phyloP scores from a whole-genome alignment of 1,284 basidiomycete genomes.

The Flammula alnicola region DNA sequence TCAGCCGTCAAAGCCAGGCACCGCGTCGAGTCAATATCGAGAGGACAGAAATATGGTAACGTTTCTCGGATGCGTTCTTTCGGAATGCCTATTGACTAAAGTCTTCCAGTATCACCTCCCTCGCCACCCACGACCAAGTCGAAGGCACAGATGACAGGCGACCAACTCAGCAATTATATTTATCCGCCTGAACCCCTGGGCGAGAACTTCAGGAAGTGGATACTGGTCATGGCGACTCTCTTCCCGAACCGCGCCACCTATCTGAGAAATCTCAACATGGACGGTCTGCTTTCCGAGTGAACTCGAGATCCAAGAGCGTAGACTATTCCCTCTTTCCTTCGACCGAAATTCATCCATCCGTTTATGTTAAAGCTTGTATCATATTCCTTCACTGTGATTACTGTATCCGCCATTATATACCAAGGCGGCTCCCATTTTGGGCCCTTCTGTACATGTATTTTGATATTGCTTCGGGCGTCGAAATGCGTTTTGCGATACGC shows the following conservation, averaged over 20 bases:
- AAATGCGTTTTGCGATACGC: too few relatives aligned
- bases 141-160: constrained; percentile 4
- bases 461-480: too few relatives aligned
- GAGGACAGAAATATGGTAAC: constrained; percentile 8
- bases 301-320: neutral
- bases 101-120: neutral
- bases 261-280: neutral
- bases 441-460: too few relatives aligned
- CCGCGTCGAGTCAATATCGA: neutral
- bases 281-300: too few relatives aligned
- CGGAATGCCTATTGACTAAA: neutral
- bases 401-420: too few relatives aligned
- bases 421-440: too few relatives aligned
- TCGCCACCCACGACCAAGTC: neutral
- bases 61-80: neutral
- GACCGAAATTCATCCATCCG: neutral
- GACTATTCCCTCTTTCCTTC: neutral
- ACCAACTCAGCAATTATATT: constrained; percentile 6
- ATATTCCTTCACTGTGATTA: too few relatives aligned
- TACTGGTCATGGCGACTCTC: constrained; percentile 16
- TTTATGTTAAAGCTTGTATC: too few relatives aligned
- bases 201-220: constrained; percentile 17
- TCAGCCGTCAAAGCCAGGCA: neutral
- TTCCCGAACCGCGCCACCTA: constrained; percentile 6
- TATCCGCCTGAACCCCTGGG: constrained; percentile 15